Evolutionary conservation across 108 stramenopile species (phyloP).

Genomic region (Skeletonema potamos): DNA sequence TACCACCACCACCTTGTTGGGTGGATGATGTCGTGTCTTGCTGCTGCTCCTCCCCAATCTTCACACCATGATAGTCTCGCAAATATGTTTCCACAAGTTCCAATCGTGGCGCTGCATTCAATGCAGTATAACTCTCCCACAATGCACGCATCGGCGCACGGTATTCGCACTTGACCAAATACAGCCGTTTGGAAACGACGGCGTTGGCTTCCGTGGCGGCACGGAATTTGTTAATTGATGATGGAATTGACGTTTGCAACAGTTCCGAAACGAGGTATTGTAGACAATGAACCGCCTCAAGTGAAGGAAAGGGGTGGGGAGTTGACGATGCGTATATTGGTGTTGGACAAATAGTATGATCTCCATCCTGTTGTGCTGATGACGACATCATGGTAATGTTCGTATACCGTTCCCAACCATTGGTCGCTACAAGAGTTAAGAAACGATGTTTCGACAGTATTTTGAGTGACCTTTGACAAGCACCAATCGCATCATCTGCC

Average conservation of each 20-base stretch:
- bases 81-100: conserved; percentile 68
- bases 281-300: conserved; percentile 38
- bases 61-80: conserved; percentile 19
- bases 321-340: conserved; percentile 35
- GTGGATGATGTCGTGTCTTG: background rate
- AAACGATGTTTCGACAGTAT: conserved; percentile 70
- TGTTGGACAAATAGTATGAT: conserved; percentile 3
- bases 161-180: conserved; percentile 89
- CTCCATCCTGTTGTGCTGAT: background rate
- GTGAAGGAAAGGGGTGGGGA: conserved; percentile 44
- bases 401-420: conserved; percentile 40
- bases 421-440: conserved; percentile 20
- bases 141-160: conserved; percentile 85
- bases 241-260: conserved; percentile 42
- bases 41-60: conserved; percentile 1
- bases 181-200: conserved; percentile 81
- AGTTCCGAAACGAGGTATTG: conserved; percentile 40
- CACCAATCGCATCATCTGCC: conserved; percentile 73
- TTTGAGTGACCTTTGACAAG: conserved; percentile 67
- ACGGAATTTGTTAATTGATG: conserved; percentile 74
- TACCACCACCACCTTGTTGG: background rate
- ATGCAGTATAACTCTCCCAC: conserved; percentile 75
- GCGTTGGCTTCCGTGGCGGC: conserved; percentile 74
- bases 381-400: background rate
- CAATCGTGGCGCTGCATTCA: conserved; percentile 74